phyloP scores from a whole-genome alignment of 2,329 filamentous ascomycete species.

The Ascochyta clinopodiicola region DNA sequence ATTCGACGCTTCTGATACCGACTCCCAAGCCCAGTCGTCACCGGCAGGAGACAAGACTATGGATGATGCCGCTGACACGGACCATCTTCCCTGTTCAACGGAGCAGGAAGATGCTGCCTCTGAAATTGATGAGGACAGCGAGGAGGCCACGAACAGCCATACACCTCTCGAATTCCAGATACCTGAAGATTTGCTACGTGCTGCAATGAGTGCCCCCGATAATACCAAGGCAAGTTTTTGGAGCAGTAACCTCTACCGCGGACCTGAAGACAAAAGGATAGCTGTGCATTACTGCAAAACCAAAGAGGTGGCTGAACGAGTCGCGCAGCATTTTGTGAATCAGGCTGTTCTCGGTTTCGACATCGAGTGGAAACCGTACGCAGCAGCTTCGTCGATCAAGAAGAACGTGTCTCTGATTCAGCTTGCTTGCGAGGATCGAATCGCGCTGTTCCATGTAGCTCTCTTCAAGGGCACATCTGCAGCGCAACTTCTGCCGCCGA shows the following conservation, averaged over 20 bases:
- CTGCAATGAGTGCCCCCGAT: conserved; percentile 39
- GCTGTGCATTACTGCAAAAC: conserved; percentile 80
- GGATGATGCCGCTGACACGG: background rate
- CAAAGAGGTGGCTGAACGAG: conserved; percentile 70
- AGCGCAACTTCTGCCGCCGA: conserved; percentile 70
- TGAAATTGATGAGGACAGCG: conserved; percentile 14
- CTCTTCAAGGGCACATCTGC: conserved; percentile 43
- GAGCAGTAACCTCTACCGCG: conserved; percentile 72
- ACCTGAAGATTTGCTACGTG: conserved; percentile 33
- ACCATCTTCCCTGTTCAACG: background rate
- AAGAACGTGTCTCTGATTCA: conserved; percentile 88
- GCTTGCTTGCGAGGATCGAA: conserved; percentile 75
- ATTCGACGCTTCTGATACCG: background rate
- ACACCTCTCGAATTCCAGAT: conserved; percentile 42
- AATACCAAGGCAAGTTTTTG: conserved; percentile 59
- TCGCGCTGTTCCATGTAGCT: conserved; percentile 83
- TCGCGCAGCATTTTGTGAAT: conserved; percentile 70
- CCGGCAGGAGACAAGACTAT: background rate
- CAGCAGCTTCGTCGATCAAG: conserved; percentile 61
- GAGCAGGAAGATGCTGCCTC: background rate
- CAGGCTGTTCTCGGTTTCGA: conserved; percentile 84
- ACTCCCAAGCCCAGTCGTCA: background rate
- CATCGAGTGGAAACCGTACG: conserved; percentile 75
- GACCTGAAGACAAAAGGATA: conserved; percentile 60
- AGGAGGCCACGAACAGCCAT: conserved; percentile 27